Evolutionary conservation across 495 filamentous ascomycete genomes (phyloP).

Genomic region (Bathelium albidoporum): DNA sequence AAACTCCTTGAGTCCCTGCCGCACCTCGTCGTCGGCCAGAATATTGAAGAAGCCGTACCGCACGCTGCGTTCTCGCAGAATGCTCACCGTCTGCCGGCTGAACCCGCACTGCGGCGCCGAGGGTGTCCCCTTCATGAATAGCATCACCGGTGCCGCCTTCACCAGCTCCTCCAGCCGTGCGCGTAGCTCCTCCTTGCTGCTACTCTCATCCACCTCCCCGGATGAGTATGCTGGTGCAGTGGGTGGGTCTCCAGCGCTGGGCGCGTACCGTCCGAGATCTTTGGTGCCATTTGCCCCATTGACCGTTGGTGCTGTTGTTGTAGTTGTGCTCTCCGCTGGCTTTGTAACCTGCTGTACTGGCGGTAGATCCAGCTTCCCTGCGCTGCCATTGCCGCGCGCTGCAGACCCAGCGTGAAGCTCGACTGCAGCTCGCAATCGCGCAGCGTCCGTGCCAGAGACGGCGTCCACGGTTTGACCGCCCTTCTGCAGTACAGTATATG

Average conservation of each 20-base stretch:
- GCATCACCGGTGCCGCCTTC: constrained; percentile 91
- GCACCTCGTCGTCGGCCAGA: constrained; percentile 91
- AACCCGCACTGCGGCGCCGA: constrained; percentile 90
- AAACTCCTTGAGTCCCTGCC: constrained; percentile 89
- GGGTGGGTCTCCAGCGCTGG: constrained; percentile 36
- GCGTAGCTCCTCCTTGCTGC: constrained; percentile 64
- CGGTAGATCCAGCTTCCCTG: constrained; percentile 38
- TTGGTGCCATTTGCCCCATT: constrained; percentile 24
- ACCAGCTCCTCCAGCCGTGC: constrained; percentile 69
- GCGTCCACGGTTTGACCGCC: constrained; percentile 62
- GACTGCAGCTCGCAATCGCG: constrained; percentile 69
- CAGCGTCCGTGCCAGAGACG: constrained; percentile 78
- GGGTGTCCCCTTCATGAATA: constrained; percentile 93
- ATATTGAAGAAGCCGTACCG: constrained; percentile 99
- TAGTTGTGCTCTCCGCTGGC: constrained; percentile 19
- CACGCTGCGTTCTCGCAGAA: constrained; percentile 77
- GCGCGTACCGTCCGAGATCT: constrained; percentile 36
- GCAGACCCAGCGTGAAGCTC: constrained; percentile 62
- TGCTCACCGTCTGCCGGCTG: constrained; percentile 72
- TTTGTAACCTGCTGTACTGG: constrained; percentile 39
- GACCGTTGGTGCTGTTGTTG: constrained; percentile 21
- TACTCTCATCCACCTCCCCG: too few relatives aligned
- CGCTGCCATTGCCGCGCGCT: constrained; percentile 20
- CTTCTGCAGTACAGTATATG: constrained; percentile 73
- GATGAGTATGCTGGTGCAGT: constrained; percentile 40